Base-by-base conservation (phyloP, 352 stramenopile species). In the Phytopythium aichiense region DNA sequence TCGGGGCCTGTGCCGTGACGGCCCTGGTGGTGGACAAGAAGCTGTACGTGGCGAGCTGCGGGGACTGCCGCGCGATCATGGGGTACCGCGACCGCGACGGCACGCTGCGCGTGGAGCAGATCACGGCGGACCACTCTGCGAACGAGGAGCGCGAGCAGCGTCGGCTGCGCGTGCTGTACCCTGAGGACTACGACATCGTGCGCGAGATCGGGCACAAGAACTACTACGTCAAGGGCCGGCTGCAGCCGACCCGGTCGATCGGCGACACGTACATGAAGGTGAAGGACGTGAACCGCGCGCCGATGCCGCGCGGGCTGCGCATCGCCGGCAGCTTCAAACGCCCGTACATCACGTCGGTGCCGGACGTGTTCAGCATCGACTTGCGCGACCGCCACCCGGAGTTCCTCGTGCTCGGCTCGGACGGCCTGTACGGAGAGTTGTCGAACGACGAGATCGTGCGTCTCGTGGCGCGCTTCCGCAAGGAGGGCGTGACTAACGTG, bases 241-340 rank as follows among this genome's bases (percentile, higher is more conserved):
- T 89, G 58, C 79, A 89, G 64, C 79, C 79, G 9, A 89, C 79
- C 46, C 77, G 79, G 5, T 84, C 73, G 33, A 78, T 89, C 43
- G 79, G 79, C 28, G 79, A 89, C 59, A 89, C 77, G 40, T 89
- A 89, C 67, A 89, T 89, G 79, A 89, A 89, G 52, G 71, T 85
- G n/a, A 82, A 85, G 55, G 75, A 89, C 23, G 79, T 89, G 64
- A 89, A 89, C 67, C 66, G 71, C 4, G 66, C 73, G 23, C 79
- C 79, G 6, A 89, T 89, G 79, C 79, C 79, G 16, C 75, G 75
- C 18, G 77, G 77, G 1, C 66, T 89, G 35, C 79, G 79, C 13
- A 82, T 89, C 58, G 64, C 67, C 18, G 79, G 79, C 35, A 81
- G 53, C 61, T 89, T 89, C 63, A 72, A 72, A 53, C 67, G 76